phyloP scores from a whole-genome alignment of 108 stramenopile genomes.

The Nitzschia putrida region DNA sequence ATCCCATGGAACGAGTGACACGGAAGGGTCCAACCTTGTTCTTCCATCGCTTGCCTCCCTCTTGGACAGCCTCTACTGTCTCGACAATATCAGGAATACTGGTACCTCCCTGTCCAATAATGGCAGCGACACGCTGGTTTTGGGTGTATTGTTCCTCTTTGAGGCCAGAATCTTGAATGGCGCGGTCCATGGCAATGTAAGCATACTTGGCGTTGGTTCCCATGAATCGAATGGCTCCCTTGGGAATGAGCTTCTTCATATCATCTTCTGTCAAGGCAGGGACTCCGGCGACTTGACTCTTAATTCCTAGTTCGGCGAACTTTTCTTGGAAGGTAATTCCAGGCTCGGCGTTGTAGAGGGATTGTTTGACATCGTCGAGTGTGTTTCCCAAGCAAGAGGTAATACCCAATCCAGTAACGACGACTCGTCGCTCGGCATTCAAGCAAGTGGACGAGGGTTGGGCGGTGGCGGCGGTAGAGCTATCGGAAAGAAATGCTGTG shows the following conservation, averaged over 20 bases:
- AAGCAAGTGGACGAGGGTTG: too few species aligned
- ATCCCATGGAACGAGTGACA: constrained; percentile 91
- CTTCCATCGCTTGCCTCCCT: constrained; percentile 83
- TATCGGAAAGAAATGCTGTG: too few species aligned
- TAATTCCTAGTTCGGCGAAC: constrained; percentile 87
- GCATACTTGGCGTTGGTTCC: constrained; percentile 90
- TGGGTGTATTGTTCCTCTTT: constrained; percentile 83
- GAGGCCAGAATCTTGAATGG: constrained; percentile 79
- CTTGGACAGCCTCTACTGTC: constrained; percentile 84
- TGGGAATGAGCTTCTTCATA: constrained; percentile 86
- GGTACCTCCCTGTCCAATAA: constrained; percentile 92
- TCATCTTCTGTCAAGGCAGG: constrained; percentile 75
- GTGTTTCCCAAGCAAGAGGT: constrained; percentile 90
- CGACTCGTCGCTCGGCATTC: constrained; percentile 67
- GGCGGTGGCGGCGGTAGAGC: too few species aligned
- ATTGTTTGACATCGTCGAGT: constrained; percentile 81
- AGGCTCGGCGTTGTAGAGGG: constrained; percentile 50
- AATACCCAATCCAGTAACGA: constrained; percentile 93
- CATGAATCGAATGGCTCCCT: constrained; percentile 78
- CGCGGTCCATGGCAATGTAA: constrained; percentile 85
- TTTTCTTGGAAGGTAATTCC: constrained; percentile 77
- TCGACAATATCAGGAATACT: constrained; percentile 90
- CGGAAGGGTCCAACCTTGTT: constrained; percentile 95
- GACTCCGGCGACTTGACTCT: constrained; percentile 78
- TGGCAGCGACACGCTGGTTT: constrained; percentile 84